Percentiles rank a stretch among this genome's conserved stretches.
Conservation (phyloP, 805 yeast species). For the Ogataea sp. region DNA sequence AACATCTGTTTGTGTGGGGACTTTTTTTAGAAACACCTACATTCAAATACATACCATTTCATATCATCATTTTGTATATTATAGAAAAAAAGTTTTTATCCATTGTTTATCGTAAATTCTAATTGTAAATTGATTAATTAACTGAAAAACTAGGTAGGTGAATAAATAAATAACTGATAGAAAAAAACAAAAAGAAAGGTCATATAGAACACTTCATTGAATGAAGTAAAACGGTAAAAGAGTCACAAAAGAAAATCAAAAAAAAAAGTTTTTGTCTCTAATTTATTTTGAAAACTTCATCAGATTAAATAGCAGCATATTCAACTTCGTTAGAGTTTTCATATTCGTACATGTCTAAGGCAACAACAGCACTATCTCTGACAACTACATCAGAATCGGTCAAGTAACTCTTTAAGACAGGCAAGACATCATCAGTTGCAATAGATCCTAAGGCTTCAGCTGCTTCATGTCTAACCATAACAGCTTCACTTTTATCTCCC, state of each 20-base stretch:
- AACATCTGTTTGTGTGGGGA: not conserved
- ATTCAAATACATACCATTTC: not conserved
- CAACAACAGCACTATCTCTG: constrained; percentile 94
- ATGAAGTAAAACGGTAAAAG: too few relatives aligned
- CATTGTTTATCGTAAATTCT: too few relatives aligned
- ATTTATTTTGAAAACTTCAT: not conserved
- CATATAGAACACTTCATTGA: too few relatives aligned
- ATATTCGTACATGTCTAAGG: constrained; percentile 96
- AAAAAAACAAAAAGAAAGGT: not conserved
- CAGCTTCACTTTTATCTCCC: constrained; percentile 73
- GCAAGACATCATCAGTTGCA: constrained; percentile 92
- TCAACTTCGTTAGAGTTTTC: constrained; percentile 81
- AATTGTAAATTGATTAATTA: not conserved
- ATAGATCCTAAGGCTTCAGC: constrained; percentile 98
- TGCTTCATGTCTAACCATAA: constrained; percentile 99
- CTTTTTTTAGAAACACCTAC: not conserved
- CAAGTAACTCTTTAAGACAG: constrained; percentile 72
- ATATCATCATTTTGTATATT: too few relatives aligned
- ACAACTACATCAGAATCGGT: constrained; percentile 84
- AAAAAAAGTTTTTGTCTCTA: not conserved
- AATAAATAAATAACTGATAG: not conserved
- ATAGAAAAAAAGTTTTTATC: not conserved
- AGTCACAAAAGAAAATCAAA: too few relatives aligned
- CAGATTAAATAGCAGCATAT: constrained; percentile 47
- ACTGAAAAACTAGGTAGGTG: too few relatives aligned